Percentiles rank a stretch among this genome's conserved stretches.
phyloP scores from a whole-genome alignment of 2,329 filamentous ascomycete genomes.

The Colletotrichum eremochloae region DNA sequence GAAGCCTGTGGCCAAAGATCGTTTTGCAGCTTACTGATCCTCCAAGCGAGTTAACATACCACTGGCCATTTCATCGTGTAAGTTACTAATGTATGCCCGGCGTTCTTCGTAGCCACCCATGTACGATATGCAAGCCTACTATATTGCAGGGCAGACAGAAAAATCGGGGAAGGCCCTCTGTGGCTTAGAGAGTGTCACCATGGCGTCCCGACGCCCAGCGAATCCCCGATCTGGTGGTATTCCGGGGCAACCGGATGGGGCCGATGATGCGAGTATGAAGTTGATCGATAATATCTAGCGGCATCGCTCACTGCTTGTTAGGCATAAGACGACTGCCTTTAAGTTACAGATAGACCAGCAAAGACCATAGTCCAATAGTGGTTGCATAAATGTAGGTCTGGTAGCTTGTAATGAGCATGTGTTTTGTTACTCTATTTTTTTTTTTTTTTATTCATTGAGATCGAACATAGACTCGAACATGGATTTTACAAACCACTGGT shows the following conservation, averaged over 20 bases:
- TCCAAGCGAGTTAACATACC: not conserved
- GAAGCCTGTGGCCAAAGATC: not conserved
- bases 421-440: not conserved
- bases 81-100: not conserved
- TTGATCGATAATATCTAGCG: not conserved
- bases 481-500: not conserved
- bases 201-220: not conserved
- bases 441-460: not conserved
- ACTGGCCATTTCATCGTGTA: not conserved
- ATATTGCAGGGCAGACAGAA: not conserved
- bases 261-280: not conserved
- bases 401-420: not conserved
- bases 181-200: not conserved
- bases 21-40: not conserved
- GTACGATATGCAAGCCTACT: not conserved
- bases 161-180: not conserved
- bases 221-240: conserved; percentile 13
- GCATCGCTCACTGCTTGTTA: not conserved
- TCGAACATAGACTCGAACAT: not conserved
- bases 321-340: not conserved
- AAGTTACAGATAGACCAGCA: not conserved
- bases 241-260: conserved; percentile 15
- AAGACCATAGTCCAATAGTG: not conserved
- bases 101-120: not conserved
- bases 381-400: not conserved